A percentile compares a stretch with the other conserved stretches of the same genome.
Evolutionary conservation across 352 stramenopile species (phyloP).

Genomic region (Pythium insidiosum): DNA sequence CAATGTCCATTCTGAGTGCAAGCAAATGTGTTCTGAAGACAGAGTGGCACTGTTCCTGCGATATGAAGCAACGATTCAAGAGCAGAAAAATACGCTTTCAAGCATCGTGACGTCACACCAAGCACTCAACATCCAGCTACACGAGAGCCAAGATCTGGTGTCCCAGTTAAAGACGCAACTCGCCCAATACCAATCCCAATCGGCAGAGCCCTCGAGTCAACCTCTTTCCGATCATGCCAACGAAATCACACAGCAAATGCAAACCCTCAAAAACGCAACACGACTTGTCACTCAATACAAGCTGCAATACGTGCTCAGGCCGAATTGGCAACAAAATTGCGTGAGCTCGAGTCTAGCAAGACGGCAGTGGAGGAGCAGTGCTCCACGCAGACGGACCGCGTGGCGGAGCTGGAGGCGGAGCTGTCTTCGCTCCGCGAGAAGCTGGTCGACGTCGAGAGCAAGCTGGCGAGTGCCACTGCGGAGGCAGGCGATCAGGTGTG

Average conservation of each 20-base stretch:
- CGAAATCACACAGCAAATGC: conserved; percentile 7
- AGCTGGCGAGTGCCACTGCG: no score
- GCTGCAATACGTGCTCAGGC: conserved; percentile 6
- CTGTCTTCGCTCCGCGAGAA: not conserved
- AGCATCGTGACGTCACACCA: conserved; percentile 12
- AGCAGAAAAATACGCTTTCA: conserved; percentile 13
- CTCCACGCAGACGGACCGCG: conserved; percentile 3
- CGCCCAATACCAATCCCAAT: not conserved
- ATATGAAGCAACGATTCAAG: conserved; percentile 9
- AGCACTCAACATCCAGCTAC: not conserved
- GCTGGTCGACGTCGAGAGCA: no score
- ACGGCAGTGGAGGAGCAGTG: not conserved
- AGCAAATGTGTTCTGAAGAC: conserved; percentile 6
- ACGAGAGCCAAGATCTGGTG: conserved; percentile 1
- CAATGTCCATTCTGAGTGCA: no score
- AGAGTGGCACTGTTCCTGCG: conserved; percentile 7
- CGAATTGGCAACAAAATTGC: conserved; percentile 8
- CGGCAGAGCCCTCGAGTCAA: not conserved
- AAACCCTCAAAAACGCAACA: conserved; percentile 7
- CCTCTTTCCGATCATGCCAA: no score
- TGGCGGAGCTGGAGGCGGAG: conserved; percentile 11
- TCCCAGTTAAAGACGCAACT: conserved; percentile 1
- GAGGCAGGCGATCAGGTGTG: no score
- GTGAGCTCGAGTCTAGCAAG: conserved; percentile 1
- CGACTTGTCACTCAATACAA: conserved; percentile 7